Conservation (phyloP, 345 rosid species). For the Populus pruinosa region DNA sequence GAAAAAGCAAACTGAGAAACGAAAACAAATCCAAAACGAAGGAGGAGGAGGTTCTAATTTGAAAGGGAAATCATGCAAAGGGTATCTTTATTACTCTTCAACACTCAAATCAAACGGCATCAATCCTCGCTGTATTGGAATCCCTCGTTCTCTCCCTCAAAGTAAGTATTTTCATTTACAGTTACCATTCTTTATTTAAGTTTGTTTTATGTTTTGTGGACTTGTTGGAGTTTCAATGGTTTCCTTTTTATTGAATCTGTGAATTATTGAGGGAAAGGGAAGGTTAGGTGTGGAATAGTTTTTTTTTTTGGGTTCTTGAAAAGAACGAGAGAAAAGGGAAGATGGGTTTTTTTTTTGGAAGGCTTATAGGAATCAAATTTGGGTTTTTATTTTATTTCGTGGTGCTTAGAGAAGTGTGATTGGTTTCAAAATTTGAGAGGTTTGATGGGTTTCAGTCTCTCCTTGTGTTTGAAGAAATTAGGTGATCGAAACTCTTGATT, state of each 20-base stretch:
- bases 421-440: neutral
- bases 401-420: no score
- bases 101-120: constrained; percentile 50
- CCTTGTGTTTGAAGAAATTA: neutral
- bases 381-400: no score
- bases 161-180: constrained; percentile 6
- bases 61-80: constrained; percentile 63
- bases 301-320: neutral
- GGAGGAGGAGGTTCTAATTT: constrained; percentile 22
- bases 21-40: neutral
- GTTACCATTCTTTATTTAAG: neutral
- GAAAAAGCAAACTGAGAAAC: neutral
- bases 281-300: neutral
- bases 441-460: neutral
- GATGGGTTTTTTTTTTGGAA: no score
- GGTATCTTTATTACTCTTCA: constrained; percentile 54
- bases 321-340: neutral
- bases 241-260: neutral
- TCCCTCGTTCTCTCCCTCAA: constrained; percentile 50
- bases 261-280: neutral
- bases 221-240: neutral
- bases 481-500: neutral
- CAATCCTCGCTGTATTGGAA: constrained; percentile 69
- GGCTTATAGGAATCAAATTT: no score
- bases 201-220: neutral